Evolutionary conservation across 352 stramenopile species (phyloP).

Genomic region (Aphanomyces invadans): DNA sequence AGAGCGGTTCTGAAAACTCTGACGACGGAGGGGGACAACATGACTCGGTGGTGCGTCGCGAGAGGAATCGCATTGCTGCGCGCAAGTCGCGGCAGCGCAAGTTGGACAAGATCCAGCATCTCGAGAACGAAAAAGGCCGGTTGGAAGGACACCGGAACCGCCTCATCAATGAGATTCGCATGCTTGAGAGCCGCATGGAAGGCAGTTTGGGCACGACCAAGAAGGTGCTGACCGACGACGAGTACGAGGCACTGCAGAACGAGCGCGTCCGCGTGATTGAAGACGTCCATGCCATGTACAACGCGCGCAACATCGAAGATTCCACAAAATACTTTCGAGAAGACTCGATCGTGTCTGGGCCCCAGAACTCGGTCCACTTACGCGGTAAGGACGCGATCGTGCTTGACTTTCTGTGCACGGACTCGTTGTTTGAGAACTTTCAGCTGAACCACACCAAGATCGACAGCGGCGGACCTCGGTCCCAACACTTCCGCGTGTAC

Average conservation of each 20-base stretch:
- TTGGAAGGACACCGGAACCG: conserved; percentile 82
- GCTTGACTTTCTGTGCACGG: conserved; percentile 83
- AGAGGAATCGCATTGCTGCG: conserved; percentile 77
- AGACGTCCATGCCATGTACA: conserved; percentile 71
- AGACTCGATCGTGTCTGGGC: conserved; percentile 79
- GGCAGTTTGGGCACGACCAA: conserved; percentile 27
- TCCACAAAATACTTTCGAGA: conserved; percentile 78
- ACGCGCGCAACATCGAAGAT: conserved; percentile 64
- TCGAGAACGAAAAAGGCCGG: conserved; percentile 82
- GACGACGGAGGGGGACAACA: conserved; percentile 33
- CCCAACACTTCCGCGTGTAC: conserved; percentile 81
- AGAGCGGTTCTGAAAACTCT: conserved; percentile 64
- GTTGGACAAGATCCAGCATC: conserved; percentile 76
- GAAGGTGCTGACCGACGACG: conserved; percentile 68
- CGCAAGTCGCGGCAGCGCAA: conserved; percentile 79
- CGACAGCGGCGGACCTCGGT: conserved; percentile 69
- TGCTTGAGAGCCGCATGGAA: conserved; percentile 43
- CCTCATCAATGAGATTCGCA: conserved; percentile 78
- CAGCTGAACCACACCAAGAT: conserved; percentile 72
- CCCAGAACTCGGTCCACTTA: conserved; percentile 79
- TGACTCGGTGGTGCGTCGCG: conserved; percentile 71
- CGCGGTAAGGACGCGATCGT: conserved; percentile 75
- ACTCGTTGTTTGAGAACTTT: conserved; percentile 70
- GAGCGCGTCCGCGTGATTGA: conserved; percentile 77
- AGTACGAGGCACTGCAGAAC: conserved; percentile 68